Evolutionary conservation across 2,329 filamentous ascomycete genomes (phyloP), one percentile per base, ranked within the genome.

Genomic region (Xylaria sp.): DNA sequence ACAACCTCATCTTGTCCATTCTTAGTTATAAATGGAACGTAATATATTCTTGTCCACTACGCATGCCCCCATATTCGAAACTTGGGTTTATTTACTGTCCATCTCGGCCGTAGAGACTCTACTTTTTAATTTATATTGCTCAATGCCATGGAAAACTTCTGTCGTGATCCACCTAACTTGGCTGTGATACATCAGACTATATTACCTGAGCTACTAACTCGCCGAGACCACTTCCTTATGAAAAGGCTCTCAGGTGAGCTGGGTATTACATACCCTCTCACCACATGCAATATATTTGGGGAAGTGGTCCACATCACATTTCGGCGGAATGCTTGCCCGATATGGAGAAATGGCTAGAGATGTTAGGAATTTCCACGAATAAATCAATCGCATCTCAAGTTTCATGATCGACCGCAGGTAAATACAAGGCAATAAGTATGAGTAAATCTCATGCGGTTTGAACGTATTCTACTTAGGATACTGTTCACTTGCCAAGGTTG

Each of bases 281-380:
- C 31, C n/a, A 9, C 15, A 36, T 51, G 15, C 7, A 51, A 27
- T 47, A 42, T 5, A 1, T 42, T n/a, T 50, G 25, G 15, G 17
- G 49, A 27, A 29, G 22, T 17, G 63, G 45, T 15, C 57, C 51
- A 61, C 51, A 51, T 25, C 44, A 33, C 33, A 27, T 20, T 56
- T 61, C 63, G 63, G 57, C 33, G 13, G 44, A 65, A 61, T 65
- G 45, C 63, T 61, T 55, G 10, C 36, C 63, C 50, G 57, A 61
- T 44, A 50, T 65, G 56, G 62, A 60, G 49, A 65, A 61, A 51
- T 38, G 39, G 20, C 27, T 45, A 53, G 7, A 38, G n/a, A n/a
- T 31, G 29, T 51, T 38, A 20, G 36, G 5, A 50, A 57, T 56
- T 64, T 65, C 63, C 63, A 65, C 63, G 56, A 65, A 65, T 65